Evolutionary conservation across 129 eudicot species (phyloP), one percentile per base, ranked within the genome.

Genomic region (Pseudognaphalium luteoalbum): DNA sequence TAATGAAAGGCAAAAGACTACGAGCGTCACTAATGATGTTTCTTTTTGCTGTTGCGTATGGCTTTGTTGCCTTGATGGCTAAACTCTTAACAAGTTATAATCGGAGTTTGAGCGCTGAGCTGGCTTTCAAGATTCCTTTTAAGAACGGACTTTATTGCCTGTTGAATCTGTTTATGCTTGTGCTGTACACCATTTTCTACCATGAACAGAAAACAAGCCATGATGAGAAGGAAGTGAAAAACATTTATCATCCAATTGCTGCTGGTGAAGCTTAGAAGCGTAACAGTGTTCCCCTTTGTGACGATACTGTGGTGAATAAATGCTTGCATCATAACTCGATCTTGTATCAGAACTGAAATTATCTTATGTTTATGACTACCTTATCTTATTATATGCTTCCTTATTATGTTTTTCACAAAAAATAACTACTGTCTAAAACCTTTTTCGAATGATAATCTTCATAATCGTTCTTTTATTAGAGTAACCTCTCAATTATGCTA

Each of bases 131-230:
- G 59, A 84, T 84, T 59, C 82, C 85, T 6, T 33, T 81, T 32
- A 35, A 2, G 6, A 80, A 75, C 30, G 74, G 76, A 8, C 21
- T 67, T 11, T 32, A 59, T 19, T 66, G 74, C 65, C 14, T 75
- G 64, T 42, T 80, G 57, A 66, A 71, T 15, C 63, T 83, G 7
- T 80, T 83, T 57, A 64, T 80, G 87, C 59, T 83, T 71, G 87
- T 71, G 29, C 81, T 71, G 29, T 83, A 41, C 51, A 80, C 87
- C 5, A 34, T 80, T 35, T 80, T 37, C 71, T 83, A 83, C 76
- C 87, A 80, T 59, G 82, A 83, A 19, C 17, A 34, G 17, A 83
- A 75, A 50, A 76, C 73, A 32, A 71, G 60, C 61, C 66, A 66
- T 14, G 80, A 80, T 4, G 79, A 76, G 58, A 74, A 34, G 63